Evolutionary conservation across 2,329 filamentous ascomycete genomes (phyloP), one percentile per base, ranked within the genome.

Genomic region (Sporothrix variecibatus): DNA sequence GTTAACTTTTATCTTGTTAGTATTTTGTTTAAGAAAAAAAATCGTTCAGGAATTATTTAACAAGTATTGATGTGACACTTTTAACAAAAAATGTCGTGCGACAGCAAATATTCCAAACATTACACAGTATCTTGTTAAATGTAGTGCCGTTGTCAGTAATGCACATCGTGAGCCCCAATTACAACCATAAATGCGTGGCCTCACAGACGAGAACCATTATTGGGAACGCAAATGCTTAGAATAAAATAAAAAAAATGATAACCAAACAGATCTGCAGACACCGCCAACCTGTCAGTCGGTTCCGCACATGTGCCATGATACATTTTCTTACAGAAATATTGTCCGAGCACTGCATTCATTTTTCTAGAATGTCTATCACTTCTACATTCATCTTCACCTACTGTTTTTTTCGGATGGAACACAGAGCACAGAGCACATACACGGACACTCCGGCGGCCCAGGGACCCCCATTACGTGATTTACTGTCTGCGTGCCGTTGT

Each of bases 271-370:
- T 43, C 12, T 8, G 23, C n/a, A 43, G n/a, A 51, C 34, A 23
- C 49, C 51, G 51, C 51, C 31, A 71, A 43, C 51, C 68, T 58
- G 34, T 71, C 34, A 43, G 34, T n/a, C 51, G 68, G 51, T n/a
- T 56, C 20, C n/a, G 49, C 17, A 20, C 2, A 17, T 17, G 9
- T 53, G 6, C 65, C 28, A 38, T 40, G 49, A 56, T 23, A 20
- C n/a, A 46, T 46, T 20, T 2, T 53, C 17, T n/a, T 40, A 12
- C 34, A 43, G 40, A 60, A 7, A 43, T 20, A 40, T 4, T 15
- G 60, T 43, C 60, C n/a, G 31, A 23, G 60, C n/a, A 40, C 62
- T 67, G 3, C 34, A 20, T 40, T 6, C 3, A 40, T 64, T 11
- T 43, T 3, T 40, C 2, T 8, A 64, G 11, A 4, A 38, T 40